phyloP scores from a whole-genome alignment of 2,329 filamentous ascomycete species.

The Colletotrichum siamense region DNA sequence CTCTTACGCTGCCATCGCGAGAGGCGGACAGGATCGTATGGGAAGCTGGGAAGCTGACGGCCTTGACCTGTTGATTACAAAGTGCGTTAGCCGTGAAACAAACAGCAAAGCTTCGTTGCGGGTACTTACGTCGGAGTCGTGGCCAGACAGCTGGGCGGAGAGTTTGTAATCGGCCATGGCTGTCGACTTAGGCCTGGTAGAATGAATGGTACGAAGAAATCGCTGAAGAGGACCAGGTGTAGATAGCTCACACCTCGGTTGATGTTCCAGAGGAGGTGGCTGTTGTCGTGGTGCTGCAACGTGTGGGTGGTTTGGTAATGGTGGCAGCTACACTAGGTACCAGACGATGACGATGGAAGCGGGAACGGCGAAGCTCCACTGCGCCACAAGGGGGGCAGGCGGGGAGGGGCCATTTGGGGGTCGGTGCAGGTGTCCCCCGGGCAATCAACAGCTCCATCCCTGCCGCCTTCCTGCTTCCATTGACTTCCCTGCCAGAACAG shows the following conservation, averaged over 20 bases:
- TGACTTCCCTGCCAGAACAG: not conserved
- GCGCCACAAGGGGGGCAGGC: constrained; percentile 11
- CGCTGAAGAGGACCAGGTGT: not conserved
- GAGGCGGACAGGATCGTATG: constrained; percentile 83
- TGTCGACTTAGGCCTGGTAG: not conserved
- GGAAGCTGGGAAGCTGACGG: constrained; percentile 77
- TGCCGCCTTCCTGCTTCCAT: constrained; percentile 11
- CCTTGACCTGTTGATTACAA: constrained; percentile 72
- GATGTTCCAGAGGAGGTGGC: not conserved
- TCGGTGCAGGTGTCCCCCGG: not conserved
- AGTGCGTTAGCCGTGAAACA: not conserved
- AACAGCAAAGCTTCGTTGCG: not conserved
- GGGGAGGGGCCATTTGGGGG: not conserved
- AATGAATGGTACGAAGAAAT: not conserved
- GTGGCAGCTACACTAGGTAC: constrained; percentile 1
- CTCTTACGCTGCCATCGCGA: constrained; percentile 86
- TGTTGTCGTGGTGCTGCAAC: not conserved
- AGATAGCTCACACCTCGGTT: not conserved
- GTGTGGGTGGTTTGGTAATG: not conserved
- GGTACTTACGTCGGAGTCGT: constrained; percentile 85
- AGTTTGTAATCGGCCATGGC: constrained; percentile 88
- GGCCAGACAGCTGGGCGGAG: constrained; percentile 85
- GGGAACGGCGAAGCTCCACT: constrained; percentile 16
- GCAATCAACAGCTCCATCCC: constrained; percentile 18
- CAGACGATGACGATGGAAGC: constrained; percentile 15